Evolutionary conservation across 495 filamentous ascomycete genomes (phyloP), one percentile per base, ranked within the genome.

Genomic region (Baudoinia panamericana): DNA sequence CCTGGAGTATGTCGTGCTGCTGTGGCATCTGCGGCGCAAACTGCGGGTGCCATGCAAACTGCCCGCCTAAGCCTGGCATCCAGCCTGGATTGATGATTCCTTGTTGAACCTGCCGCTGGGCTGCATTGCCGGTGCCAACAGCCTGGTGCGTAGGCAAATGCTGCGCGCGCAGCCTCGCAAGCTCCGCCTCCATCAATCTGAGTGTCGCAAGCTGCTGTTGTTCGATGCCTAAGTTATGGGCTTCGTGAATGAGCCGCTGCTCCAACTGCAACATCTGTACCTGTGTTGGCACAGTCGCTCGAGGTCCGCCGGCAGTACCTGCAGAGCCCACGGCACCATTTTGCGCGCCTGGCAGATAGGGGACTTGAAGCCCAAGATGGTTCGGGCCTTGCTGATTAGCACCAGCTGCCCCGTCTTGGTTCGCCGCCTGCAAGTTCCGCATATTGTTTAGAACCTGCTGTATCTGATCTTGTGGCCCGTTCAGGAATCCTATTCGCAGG

Each of bases 161-260:
- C 12, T 22, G 19, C 8, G 37, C 36, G 35, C 75, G 72, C 39
- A 87, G 61, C 28, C 71, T 63, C 10, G 74, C 67, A 4, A 85
- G 56, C 54, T 87, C 82, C 8, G 61, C 59, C 46, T 80, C 72
- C 33, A 80, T 57, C n/a, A 70, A 50, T 9, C 68, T 63, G 16
- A 78, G 64, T 28, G 65, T 48, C 24, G 65, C 64, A 9, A 81
- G 53, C 45, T 81, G 74, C 25, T 76, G 65, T 12, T 69, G 62
- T 11, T 68, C 67, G 26, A 69, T 40, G 11, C 68, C 64, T 12
- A 82, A 64, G 33, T 45, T 56, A 23, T 64, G 63, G 17, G 80
- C 70, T 50, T 86, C 80, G 47, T 76, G 68, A 45, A 73, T 61
- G 24, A 88, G 65, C 24, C 76, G 73, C 31, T 76, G 72, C 43